phyloP scores from a whole-genome alignment of 768 basidiomycete genomes.

The Saitozyma sp. region DNA sequence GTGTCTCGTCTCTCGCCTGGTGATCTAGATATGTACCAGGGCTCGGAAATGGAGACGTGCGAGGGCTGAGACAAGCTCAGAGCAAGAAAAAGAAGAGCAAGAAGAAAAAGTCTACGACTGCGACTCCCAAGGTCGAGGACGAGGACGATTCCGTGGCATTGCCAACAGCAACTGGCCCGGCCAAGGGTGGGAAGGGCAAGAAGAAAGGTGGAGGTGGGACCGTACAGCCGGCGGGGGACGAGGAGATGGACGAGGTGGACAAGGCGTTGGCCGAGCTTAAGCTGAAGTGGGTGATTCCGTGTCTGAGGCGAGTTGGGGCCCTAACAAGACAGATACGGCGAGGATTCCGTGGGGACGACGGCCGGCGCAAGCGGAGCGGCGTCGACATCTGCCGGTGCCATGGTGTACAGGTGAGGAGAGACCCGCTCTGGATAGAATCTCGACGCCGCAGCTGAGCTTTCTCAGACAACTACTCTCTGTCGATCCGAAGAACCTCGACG shows the following conservation, averaged over 20 bases:
- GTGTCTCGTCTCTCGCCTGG: slow-evolving; percentile 1
- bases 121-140: slow-evolving; percentile 64
- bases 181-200: slow-evolving; percentile 61
- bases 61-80: slow-evolving; percentile 21
- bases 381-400: slow-evolving; percentile 32
- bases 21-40: neutral
- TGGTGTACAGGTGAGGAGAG: slow-evolving; percentile 7
- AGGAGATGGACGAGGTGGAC: slow-evolving; percentile 71
- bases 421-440: no score
- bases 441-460: neutral
- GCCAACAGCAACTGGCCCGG: slow-evolving; percentile 57
- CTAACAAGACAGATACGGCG: slow-evolving; percentile 16
- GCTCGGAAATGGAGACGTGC: neutral
- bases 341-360: neutral
- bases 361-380: slow-evolving; percentile 18
- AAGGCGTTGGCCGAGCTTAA: slow-evolving; percentile 80
- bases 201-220: slow-evolving; percentile 15
- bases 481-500: slow-evolving; percentile 77
- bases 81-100: slow-evolving; percentile 72
- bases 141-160: slow-evolving; percentile 56
- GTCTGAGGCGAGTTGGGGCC: slow-evolving; percentile 8
- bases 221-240: slow-evolving; percentile 5
- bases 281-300: slow-evolving; percentile 59
- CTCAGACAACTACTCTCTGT: slow-evolving; percentile 64
- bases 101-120: slow-evolving; percentile 70